Evolutionary conservation across 768 basidiomycete genomes (phyloP).

Genomic region (Kwoniella heveanensis): DNA sequence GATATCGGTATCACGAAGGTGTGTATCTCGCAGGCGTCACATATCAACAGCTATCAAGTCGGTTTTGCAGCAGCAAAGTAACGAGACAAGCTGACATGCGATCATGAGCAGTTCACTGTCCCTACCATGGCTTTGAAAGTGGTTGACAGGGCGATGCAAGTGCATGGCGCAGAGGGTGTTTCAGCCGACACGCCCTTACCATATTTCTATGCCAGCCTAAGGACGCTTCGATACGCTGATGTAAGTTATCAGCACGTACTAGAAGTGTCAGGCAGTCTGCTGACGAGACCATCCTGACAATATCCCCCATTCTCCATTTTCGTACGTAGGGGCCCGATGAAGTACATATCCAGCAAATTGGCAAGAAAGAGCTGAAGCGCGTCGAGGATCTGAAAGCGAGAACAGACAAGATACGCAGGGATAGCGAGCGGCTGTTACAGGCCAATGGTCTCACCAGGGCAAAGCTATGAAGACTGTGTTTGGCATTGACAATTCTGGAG

Average conservation of each 20-base stretch:
- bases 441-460: slow-evolving; percentile 22
- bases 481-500: no score
- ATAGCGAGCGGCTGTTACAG: slow-evolving; percentile 23
- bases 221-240: slow-evolving; percentile 72
- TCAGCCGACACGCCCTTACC: slow-evolving; percentile 87
- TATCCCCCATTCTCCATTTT: not conserved
- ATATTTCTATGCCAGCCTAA: slow-evolving; percentile 70
- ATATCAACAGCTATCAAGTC: no score
- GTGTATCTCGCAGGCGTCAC: no score
- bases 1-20: slow-evolving; percentile 98
- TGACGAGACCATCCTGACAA: slow-evolving; percentile 23
- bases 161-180: slow-evolving; percentile 94
- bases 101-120: slow-evolving; percentile 75
- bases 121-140: slow-evolving; percentile 85
- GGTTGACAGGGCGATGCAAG: slow-evolving; percentile 93
- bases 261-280: not conserved
- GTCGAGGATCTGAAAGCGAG: slow-evolving; percentile 62
- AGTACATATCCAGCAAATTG: slow-evolving; percentile 95
- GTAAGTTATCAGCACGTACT: slow-evolving; percentile 32
- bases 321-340: slow-evolving; percentile 57
- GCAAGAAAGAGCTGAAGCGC: slow-evolving; percentile 80
- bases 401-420: slow-evolving; percentile 29
- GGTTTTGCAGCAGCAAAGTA: no score
- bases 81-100: slow-evolving; percentile 7
- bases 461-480: slow-evolving; percentile 28